Evolutionary conservation across 176 grass and related monocot species (phyloP).

Genomic region (Aegilops bicornis): DNA sequence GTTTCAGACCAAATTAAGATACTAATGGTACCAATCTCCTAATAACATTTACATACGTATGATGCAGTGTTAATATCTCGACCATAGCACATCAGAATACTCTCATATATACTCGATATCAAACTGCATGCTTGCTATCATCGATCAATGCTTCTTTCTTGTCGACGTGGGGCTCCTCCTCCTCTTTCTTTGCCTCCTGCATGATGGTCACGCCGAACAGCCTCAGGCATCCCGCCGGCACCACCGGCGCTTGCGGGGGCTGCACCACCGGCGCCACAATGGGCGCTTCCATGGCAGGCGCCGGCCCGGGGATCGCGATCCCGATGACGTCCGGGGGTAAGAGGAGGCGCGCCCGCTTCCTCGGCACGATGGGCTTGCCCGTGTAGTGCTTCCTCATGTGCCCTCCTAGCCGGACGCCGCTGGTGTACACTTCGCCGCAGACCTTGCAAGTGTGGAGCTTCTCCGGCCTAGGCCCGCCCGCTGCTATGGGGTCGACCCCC

Average conservation of each 20-base stretch:
- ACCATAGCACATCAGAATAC: too few species aligned
- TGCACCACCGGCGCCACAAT: too few species aligned
- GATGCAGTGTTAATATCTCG: too few species aligned
- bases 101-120: too few species aligned
- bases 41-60: background rate
- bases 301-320: too few species aligned
- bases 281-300: background rate
- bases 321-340: too few species aligned
- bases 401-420: constrained; percentile 37
- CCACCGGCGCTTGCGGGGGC: too few species aligned
- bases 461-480: background rate
- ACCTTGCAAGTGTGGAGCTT: background rate
- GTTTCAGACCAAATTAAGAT: background rate
- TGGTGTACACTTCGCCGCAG: background rate
- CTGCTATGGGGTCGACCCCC: background rate
- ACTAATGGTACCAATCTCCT: too few species aligned
- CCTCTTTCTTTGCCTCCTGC: background rate
- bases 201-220: background rate
- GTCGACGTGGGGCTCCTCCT: background rate
- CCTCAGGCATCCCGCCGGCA: too few species aligned
- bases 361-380: constrained; percentile 6
- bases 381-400: constrained; percentile 45
- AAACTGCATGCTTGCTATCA: too few species aligned
- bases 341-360: background rate
- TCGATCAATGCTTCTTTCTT: background rate